Conservation (phyloP, 345 rosid genomes). For the Mangifera indica region DNA sequence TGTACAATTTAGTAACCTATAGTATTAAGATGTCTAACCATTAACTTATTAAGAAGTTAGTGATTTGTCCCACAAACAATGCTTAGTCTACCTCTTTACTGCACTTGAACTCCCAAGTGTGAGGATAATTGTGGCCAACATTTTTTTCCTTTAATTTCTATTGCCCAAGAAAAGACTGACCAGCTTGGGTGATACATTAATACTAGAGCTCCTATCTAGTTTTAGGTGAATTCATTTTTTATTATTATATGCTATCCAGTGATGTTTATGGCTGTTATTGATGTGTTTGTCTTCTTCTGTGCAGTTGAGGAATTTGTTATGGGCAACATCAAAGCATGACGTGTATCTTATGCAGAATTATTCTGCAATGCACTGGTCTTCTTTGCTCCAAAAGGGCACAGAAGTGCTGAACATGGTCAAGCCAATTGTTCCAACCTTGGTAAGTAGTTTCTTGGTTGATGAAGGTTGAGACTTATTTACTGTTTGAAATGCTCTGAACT, state of each 20-base stretch:
- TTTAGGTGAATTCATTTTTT: not conserved
- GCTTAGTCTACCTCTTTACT: not conserved
- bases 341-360: conserved; percentile 85
- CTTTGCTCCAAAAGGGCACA: conserved; percentile 59
- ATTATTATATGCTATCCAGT: not conserved
- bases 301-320: conserved; percentile 86
- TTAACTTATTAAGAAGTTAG: too few species aligned
- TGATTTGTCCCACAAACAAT: not conserved
- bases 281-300: conserved; percentile 18
- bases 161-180: not conserved
- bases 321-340: conserved; percentile 94
- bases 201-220: not conserved
- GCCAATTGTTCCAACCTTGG: conserved; percentile 65
- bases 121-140: not conserved
- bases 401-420: conserved; percentile 85
- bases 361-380: conserved; percentile 92
- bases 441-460: conserved; percentile 23
- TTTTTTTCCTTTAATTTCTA: not conserved
- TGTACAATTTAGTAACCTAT: not conserved
- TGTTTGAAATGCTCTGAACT: not conserved
- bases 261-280: conserved; percentile 12
- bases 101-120: not conserved
- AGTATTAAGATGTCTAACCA: not conserved
- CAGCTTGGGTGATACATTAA: not conserved
- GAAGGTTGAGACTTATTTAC: not conserved